Conservation (phyloP, 192 early-diverging fungal genomes). For the Coemansia sp. region DNA sequence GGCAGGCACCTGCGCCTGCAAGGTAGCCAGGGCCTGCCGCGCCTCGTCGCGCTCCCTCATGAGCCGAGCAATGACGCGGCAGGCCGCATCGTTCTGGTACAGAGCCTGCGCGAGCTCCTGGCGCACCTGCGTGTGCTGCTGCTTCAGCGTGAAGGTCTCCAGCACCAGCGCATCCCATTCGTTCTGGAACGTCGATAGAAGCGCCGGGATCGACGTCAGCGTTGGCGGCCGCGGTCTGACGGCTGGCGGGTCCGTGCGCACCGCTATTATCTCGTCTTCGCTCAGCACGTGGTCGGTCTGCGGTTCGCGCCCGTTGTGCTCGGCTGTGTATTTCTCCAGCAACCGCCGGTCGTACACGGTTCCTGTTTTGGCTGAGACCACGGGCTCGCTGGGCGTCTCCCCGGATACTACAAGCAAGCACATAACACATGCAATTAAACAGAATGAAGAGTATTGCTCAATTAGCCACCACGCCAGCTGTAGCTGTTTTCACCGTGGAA, state of each 20-base stretch:
- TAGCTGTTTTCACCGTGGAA: background rate
- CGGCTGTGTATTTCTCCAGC: conserved; percentile 83
- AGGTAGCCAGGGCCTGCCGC: conserved; percentile 56
- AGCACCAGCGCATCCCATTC: conserved; percentile 97
- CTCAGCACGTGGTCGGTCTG: conserved; percentile 69
- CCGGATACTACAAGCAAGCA: conserved; percentile 81
- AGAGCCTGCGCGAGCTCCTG: conserved; percentile 93
- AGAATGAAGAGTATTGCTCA: background rate
- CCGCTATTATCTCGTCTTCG: conserved; percentile 28
- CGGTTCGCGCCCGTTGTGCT: conserved; percentile 77
- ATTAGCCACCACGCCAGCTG: background rate
- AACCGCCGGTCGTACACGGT: conserved; percentile 86
- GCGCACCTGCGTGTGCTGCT: conserved; percentile 86
- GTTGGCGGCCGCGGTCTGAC: conserved; percentile 88
- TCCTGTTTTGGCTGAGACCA: conserved; percentile 83
- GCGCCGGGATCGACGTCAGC: conserved; percentile 86
- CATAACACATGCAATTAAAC: no score
- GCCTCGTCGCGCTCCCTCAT: conserved; percentile 91
- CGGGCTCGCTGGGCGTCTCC: conserved; percentile 83
- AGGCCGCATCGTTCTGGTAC: conserved; percentile 95
- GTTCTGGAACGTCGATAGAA: conserved; percentile 86
- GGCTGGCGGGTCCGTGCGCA: conserved; percentile 31
- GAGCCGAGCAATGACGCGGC: conserved; percentile 90
- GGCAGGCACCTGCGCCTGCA: conserved; percentile 23
- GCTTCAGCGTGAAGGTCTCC: conserved; percentile 89